phyloP scores from a whole-genome alignment of 2,329 filamentous ascomycete genomes.

The Venturia asperata region DNA sequence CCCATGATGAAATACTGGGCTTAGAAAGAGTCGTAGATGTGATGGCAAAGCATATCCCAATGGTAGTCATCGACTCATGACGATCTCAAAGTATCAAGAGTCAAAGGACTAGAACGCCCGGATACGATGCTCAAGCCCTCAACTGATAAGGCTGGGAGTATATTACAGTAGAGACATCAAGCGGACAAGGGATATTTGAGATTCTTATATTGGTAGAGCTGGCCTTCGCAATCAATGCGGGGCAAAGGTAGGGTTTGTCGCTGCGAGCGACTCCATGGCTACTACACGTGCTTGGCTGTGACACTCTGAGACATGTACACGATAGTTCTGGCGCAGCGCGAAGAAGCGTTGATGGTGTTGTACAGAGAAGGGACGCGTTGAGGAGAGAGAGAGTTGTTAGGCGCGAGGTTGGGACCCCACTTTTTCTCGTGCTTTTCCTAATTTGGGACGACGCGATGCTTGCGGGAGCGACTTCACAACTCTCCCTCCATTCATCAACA shows the following conservation, averaged over 20 bases:
- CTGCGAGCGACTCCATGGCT: neutral
- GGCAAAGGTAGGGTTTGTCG: neutral
- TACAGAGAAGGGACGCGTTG: too few species aligned
- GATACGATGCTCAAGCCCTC: neutral
- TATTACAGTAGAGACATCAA: neutral
- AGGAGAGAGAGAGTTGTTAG: too few species aligned
- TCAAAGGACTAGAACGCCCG: neutral
- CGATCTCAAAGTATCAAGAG: too few species aligned
- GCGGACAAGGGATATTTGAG: neutral
- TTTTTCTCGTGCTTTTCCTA: too few species aligned
- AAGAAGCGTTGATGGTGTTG: too few species aligned
- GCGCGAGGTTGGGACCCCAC: too few species aligned
- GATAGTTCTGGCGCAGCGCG: neutral
- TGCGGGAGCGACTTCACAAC: too few species aligned
- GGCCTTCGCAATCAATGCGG: neutral
- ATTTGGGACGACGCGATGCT: too few species aligned
- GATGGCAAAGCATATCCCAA: neutral
- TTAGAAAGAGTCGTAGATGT: neutral
- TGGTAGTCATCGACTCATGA: too few species aligned
- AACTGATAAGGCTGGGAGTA: neutral
- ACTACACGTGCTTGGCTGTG: neutral
- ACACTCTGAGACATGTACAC: neutral
- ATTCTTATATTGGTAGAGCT: neutral
- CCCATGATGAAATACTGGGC: neutral
- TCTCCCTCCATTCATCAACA: too few species aligned